Conservation (phyloP, 1,284 basidiomycete genomes). For the Marasmius oreades region DNA sequence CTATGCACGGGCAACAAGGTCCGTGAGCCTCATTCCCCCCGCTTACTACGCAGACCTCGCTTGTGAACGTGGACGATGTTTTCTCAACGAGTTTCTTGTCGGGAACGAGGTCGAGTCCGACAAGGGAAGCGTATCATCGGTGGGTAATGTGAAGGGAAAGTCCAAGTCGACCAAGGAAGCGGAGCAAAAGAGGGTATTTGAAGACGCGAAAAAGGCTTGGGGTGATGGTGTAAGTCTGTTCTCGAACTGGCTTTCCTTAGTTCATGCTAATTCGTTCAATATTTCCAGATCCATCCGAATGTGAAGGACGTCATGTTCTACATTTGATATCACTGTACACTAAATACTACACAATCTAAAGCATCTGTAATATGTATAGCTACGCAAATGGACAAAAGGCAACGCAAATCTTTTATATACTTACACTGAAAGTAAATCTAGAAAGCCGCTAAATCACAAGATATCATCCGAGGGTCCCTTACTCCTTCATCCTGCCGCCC, state of each 20-base stretch:
- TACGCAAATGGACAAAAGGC: too few species aligned
- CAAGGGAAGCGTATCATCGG: background rate
- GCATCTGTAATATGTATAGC: constrained; percentile 10
- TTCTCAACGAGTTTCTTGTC: constrained; percentile 62
- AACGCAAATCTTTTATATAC: too few species aligned
- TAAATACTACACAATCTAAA: too few species aligned
- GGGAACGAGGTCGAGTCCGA: background rate
- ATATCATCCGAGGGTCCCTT: too few species aligned
- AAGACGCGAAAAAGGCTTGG: constrained; percentile 54
- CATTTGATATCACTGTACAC: too few species aligned
- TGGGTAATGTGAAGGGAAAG: background rate
- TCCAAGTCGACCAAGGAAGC: constrained; percentile 31
- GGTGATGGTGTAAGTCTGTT: constrained; percentile 46
- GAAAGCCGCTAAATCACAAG: too few species aligned
- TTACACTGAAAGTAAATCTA: too few species aligned
- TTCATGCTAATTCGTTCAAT: background rate
- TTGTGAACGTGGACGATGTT: constrained; percentile 69
- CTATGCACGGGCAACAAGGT: constrained; percentile 73
- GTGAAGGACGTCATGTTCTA: too few species aligned
- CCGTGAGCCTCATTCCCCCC: constrained; percentile 71
- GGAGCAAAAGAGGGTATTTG: constrained; percentile 43
- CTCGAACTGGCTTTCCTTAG: background rate
- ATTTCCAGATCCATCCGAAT: too few species aligned
- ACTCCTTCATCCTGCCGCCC: constrained; percentile 17
- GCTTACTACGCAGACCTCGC: constrained; percentile 78